These are phyloP conservation scores for Saturnispora sanitii DNA, from an alignment of 805 yeast species.

Conservation along the genomic window DNA sequence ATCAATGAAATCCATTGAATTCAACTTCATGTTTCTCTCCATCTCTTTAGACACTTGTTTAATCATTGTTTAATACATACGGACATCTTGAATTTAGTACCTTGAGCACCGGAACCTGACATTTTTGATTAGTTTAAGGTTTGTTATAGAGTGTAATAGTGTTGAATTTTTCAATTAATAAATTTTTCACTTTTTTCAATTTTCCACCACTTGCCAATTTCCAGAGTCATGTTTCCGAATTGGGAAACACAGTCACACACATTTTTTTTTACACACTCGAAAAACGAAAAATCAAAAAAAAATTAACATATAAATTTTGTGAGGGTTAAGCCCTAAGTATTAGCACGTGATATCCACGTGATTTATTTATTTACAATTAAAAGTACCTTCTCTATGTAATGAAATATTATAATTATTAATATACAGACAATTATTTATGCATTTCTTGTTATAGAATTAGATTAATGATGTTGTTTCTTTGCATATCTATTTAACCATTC, in stretches of 20 bases:
- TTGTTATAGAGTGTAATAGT: neutral
- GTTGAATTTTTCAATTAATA: neutral
- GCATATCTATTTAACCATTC: constrained; percentile 31
- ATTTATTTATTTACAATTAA: neutral
- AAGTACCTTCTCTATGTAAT: no score
- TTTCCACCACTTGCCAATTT: neutral
- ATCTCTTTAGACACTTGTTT: neutral
- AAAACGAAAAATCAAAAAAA: neutral
- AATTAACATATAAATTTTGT: neutral
- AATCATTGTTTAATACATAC: constrained; percentile 40
- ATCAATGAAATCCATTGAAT: no score
- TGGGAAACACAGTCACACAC: neutral
- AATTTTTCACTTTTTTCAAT: neutral
- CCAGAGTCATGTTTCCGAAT: neutral
- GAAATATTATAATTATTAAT: no score
- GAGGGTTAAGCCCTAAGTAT: neutral
- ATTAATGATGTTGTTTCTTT: no score
- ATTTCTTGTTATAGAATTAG: no score
- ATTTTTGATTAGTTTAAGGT: constrained; percentile 31
- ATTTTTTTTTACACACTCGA: neutral
- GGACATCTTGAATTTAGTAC: constrained; percentile 99
- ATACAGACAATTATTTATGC: no score
- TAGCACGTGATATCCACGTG: constrained; percentile 6
- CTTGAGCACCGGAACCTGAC: constrained; percentile 95
- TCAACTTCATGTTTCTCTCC: neutral